Base-by-base conservation (phyloP, 208 protist genomes). In the Acanthamoeba quina region DNA sequence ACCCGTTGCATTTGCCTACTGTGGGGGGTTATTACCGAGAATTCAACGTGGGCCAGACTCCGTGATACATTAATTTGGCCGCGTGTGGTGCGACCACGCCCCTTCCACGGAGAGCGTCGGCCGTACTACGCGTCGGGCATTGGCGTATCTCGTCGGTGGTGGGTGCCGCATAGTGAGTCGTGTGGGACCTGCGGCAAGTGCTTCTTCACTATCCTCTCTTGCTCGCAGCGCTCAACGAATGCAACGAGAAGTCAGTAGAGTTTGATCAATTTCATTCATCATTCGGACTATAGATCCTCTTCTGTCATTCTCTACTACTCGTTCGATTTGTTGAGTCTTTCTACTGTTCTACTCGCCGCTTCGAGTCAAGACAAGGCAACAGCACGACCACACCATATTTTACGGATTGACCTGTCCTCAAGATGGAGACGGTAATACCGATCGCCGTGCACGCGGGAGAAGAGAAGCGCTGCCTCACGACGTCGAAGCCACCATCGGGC, bases 311-410 rank as follows among this genome's bases (percentile, higher is more conserved):
- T 17, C 24, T 13, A n/a, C 64, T 37, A 47, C 37, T 44, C 68
- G 68, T 76, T 76, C 68, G 34, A 76, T 76, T 76, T 26, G 68
- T 76, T 76, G 68, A 76, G 29, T 72, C 64, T 58, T 21, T 58
- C 19, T 37, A 37, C 34, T 47, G 44, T 47, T 11, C 44, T 24
- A 21, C 66, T 17, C 13, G 31, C 1, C 24, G 64, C 21, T 72
- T 7, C 15, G 19, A 60, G 54, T 60, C 11, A 10, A 15, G 15
- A 60, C 54, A 60, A 5, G 52, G 19, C 5, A 62, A 7, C 56
- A 62, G 4, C 15, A 26, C 56, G 21, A 11, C 56, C 13, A 7
- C 6, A 7, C 0, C 56, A 19, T 7, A 44, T 47, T 37, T 7
- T 44, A 17, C 44, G 1, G 1, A 62, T 5, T 26, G 13, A 62